phyloP scores from a whole-genome alignment of 495 filamentous ascomycete species.

The Bacidia gigantensis region DNA sequence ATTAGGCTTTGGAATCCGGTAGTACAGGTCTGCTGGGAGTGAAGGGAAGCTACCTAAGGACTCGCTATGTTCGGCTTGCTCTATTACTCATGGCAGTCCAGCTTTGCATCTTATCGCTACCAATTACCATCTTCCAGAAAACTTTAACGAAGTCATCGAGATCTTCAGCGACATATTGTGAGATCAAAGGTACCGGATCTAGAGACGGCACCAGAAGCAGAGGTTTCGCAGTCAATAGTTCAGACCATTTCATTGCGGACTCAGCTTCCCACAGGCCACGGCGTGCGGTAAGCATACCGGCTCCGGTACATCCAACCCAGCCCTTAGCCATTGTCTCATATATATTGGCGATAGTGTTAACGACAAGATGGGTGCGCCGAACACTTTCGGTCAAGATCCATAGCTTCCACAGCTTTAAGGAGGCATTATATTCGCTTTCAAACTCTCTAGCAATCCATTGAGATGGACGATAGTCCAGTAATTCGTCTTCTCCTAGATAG shows the following conservation, averaged over 20 bases:
- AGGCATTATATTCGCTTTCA: not conserved
- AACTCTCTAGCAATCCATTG: constrained; percentile 1
- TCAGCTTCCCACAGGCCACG: constrained; percentile 3
- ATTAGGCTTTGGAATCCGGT: too few relatives aligned
- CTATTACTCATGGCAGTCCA: not conserved
- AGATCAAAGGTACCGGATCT: not conserved
- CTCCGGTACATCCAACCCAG: not conserved
- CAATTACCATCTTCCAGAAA: not conserved
- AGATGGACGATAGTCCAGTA: not conserved
- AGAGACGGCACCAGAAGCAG: constrained; percentile 3
- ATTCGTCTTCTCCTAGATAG: not conserved
- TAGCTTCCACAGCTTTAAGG: not conserved
- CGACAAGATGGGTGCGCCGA: constrained; percentile 1
- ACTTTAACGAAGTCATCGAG: constrained; percentile 2
- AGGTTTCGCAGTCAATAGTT: not conserved
- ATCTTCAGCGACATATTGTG: constrained; percentile 1
- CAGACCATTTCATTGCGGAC: not conserved
- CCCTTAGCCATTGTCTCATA: constrained; percentile 1
- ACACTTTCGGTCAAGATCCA: constrained; percentile 4
- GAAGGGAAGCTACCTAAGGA: not conserved
- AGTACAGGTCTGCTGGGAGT: constrained; percentile 1
- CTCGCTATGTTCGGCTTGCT: not conserved
- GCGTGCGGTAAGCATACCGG: constrained; percentile 2
- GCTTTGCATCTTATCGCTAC: not conserved
- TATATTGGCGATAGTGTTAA: not conserved